phyloP scores from a whole-genome alignment of 257 asterid genomes.

The Gentiana straminea region DNA sequence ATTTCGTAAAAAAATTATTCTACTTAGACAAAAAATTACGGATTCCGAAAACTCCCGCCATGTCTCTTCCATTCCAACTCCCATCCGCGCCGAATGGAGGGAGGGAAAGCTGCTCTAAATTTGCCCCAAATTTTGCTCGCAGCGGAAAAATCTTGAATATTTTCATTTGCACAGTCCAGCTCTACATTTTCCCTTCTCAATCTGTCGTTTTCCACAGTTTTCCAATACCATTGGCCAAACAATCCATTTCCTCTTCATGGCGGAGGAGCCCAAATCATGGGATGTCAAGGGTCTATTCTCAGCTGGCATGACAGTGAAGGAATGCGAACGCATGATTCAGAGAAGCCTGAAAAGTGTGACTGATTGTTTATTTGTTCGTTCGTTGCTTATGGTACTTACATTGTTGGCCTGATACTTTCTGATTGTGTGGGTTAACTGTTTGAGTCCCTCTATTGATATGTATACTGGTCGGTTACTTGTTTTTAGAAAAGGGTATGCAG shows the following conservation, averaged over 20 bases:
- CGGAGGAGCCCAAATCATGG: conserved; percentile 3
- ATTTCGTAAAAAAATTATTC: no score
- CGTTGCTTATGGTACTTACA: background rate
- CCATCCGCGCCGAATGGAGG: no score
- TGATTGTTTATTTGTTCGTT: background rate
- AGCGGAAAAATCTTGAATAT: no score
- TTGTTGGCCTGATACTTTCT: background rate
- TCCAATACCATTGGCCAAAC: no score
- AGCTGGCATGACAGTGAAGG: conserved; percentile 35
- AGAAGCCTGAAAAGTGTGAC: conserved; percentile 51
- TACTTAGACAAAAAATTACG: no score
- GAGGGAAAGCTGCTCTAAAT: no score
- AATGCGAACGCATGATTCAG: conserved; percentile 56
- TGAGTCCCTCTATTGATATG: background rate
- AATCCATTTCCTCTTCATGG: conserved; percentile 2
- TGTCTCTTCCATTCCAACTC: no score
- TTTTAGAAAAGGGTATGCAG: conserved; percentile 57
- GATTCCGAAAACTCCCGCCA: no score
- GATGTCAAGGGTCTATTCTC: background rate
- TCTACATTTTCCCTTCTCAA: no score
- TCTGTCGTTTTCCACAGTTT: no score
- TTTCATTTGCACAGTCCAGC: no score
- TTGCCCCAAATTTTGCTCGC: no score
- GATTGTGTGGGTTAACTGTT: background rate
- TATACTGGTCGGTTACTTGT: background rate